Evolutionary conservation across 2,329 filamentous ascomycete species (phyloP), one percentile per base, ranked within the genome.

Genomic region (Fusarium continuum): DNA sequence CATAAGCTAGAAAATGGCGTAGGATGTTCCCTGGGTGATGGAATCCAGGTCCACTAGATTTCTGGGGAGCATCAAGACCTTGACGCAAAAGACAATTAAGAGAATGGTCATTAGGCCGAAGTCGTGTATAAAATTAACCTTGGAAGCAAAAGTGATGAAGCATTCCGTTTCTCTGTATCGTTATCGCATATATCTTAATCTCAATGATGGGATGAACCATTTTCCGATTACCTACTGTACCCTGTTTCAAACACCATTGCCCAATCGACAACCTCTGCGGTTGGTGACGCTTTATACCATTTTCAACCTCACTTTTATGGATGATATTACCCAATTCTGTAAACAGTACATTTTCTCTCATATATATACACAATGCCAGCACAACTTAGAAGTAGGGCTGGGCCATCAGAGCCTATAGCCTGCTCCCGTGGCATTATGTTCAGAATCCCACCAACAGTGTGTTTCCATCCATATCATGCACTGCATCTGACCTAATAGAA

Each of bases 371-470:
- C 14, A 34, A 65, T 65, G 62, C 52, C 62, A 17, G 50, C 50
- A 8, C 47, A 59, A 23, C 47, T 65, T 6, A 51, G 62, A 41
- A 46, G 35, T 4, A 47, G 56, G 1, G 13, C 36, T 5, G 29
- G 16, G 10, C 13, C 17, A 16, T 25, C 17, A 17, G 16, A 29
- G 11, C 38, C 34, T 8, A 13, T 14, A n/a, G 19, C 11, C 38
- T 65, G 62, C 17, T 29, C 32, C 13, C 31, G 19, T n/a, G 51
- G 28, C 6, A 29, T 49, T 3, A 20, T 51, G 1, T 55, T 70
- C 5, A 61, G 53, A 46, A 41, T 59, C 28, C 54, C 66, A 14
- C 9, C 46, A 5, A 45, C 34, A 36, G 68, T 69, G 23, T 31
- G 54, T 52, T 38, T 16, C 38, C 13, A 13, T 29, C n/a, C 14